phyloP scores from a whole-genome alignment of 257 asterid genomes.

The Cynanchum wilfordii region DNA sequence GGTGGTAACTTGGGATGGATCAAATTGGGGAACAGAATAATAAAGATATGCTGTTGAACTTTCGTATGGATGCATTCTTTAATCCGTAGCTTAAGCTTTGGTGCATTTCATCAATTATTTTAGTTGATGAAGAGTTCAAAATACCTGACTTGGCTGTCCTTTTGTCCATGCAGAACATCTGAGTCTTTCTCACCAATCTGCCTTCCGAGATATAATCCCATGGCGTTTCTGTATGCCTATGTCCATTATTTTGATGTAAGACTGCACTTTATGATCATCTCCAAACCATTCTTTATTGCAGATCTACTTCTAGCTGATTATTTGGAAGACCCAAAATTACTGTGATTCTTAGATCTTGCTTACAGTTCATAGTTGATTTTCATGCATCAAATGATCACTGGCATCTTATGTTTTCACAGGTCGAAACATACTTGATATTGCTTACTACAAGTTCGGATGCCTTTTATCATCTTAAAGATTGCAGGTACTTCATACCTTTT shows the following conservation, averaged over 20 bases:
- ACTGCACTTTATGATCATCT: neutral
- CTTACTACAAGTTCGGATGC: constrained; percentile 88
- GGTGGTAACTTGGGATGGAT: neutral
- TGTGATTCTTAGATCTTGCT: neutral
- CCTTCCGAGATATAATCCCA: constrained; percentile 93
- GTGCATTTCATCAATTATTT: neutral
- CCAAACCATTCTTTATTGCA: neutral
- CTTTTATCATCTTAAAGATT: constrained; percentile 80
- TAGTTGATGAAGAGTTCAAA: neutral
- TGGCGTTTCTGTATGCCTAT: constrained; percentile 92
- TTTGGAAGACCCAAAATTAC: neutral
- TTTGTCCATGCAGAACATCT: constrained; percentile 61
- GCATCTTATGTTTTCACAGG: constrained; percentile 37
- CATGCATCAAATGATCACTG: neutral
- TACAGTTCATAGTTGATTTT: neutral
- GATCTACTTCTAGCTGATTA: neutral
- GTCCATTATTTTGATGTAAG: constrained; percentile 99
- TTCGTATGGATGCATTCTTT: neutral
- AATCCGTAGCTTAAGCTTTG: neutral
- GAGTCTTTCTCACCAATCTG: constrained; percentile 98
- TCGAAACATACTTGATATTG: constrained; percentile 75
- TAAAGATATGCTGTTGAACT: neutral
- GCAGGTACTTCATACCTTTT: constrained; percentile 56
- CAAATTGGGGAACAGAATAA: neutral
- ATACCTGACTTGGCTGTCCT: neutral